Base-by-base conservation (phyloP, 768 basidiomycete genomes). In the Leccinum broughii region DNA sequence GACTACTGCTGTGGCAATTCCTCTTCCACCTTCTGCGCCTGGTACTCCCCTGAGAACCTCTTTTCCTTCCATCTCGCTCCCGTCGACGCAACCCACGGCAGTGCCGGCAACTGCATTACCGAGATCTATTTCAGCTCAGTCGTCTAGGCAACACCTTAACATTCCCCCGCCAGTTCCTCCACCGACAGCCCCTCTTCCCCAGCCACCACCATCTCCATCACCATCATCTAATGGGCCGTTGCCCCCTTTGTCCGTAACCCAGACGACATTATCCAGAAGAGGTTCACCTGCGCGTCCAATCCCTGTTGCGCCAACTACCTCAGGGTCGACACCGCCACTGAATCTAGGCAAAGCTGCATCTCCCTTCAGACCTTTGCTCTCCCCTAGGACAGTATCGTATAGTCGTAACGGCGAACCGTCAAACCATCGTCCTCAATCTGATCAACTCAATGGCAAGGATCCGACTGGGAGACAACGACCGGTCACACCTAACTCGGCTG, bases 121-220 rank as follows among this genome's bases (percentile, higher is more conserved):
- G 6, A 72, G 62, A 50, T 41, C 66, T 6, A 44, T 63, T 15
- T 9, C 55, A 28, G 2, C 50, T 35, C 3, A 58, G 20, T 51
- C 72, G 41, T 67, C 74, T 28, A 70, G 73, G 34, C 68, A 70
- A 20, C 70, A 74, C 52, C 62, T 73, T 20, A 24, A 49, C 13
- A 70, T 74, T 11, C 72, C 68, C 39, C 72, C 74, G 0, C 72
- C 68, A 14, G 64, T 66, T n/a, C 72, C 72, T 17, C 72, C 72
- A 4, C 72, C 72, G 3, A 72, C 68, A 35, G 64, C 64, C 22
- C 72, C 72, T 53, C 67, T 75, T 22, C 72, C 72, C 44, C 74
- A 66, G 24, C 70, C 53, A 10, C 73, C 72, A 26, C 57, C 68
- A 11, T 62, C 66, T 10, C 66, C 63, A 2, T 63, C 60, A 17